These are phyloP conservation scores for Boletus subcaerulescens DNA, from an alignment of 768 basidiomycete species.

Conservation along the genomic window DNA sequence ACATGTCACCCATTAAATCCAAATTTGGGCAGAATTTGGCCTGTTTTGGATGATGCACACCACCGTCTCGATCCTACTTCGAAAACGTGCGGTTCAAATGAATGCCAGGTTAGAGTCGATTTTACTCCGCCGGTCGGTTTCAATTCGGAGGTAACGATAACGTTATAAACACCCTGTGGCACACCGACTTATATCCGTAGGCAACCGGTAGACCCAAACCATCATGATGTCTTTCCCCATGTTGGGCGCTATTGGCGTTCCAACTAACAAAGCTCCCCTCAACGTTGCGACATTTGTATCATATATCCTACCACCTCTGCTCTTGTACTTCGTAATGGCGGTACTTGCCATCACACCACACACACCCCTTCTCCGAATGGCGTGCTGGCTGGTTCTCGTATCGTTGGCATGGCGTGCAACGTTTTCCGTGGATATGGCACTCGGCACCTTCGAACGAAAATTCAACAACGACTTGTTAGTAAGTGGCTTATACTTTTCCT, in stretches of 20 bases:
- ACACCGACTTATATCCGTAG: not conserved
- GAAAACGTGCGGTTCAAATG: too few relatives aligned
- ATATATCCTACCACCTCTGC: not conserved
- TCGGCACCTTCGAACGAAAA: not conserved
- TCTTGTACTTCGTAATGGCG: not conserved
- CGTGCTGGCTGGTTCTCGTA: not conserved
- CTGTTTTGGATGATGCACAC: too few relatives aligned
- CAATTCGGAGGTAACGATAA: too few relatives aligned
- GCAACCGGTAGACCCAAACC: not conserved
- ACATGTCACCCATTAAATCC: too few relatives aligned
- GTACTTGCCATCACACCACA: not conserved
- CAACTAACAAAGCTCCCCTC: not conserved
- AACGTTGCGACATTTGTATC: not conserved
- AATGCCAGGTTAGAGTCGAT: too few relatives aligned
- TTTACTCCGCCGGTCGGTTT: too few relatives aligned
- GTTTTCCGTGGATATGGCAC: not conserved
- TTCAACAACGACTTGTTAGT: not conserved
- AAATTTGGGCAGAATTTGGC: too few relatives aligned
- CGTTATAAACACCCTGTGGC: too few relatives aligned
- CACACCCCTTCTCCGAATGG: not conserved
- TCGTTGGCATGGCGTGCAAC: not conserved
- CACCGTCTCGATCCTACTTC: too few relatives aligned
- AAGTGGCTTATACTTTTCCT: not conserved
- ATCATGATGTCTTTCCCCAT: not conserved
- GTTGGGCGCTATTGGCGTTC: not conserved